Evolutionary conservation across 345 rosid species (phyloP), one percentile per base, ranked within the genome.

Genomic region (Salix purpurea): DNA sequence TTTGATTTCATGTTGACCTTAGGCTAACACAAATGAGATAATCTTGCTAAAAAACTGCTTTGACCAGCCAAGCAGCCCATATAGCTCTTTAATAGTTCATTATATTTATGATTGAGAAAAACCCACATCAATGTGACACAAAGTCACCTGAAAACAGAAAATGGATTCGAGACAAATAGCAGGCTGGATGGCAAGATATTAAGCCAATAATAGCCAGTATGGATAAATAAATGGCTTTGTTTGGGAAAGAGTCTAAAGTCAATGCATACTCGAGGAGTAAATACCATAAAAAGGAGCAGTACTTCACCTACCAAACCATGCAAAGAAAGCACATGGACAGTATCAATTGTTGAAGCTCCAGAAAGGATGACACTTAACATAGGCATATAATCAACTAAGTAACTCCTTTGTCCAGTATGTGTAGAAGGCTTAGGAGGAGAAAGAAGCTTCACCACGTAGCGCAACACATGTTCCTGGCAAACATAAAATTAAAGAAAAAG

Each of bases 401-500:
- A 84, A 83, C 85, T 83, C 79, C 74, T 84, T 77, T 65, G 77
- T 72, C 80, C 84, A 23, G 56, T 73, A 69, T 84, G 76, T 66
- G 82, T 76, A 54, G 85, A 69, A 72, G 90, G 88, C 14, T 73
- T 67, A 0, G 91, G 90, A 70, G 89, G 91, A 69, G 91, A 90
- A 69, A 90, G 91, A 83, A 90, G 89, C 83, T 87, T 90, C 78
- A 90, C 86, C 79, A 90, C 82, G 67, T 83, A 80, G 50, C 76
- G 83, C 81, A 90, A 89, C 80, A 88, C 87, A 70, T 90, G 90
- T 73, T 90, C 93, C 93, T 90, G 82, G 68, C 71, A 69, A 76
- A 71, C 65, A 82, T 78, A 74, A 30, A 77, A 60, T 36, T 36
- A 54, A 74, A 64, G 8, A 61, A 44, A 4, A 68, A 39, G 9